These are phyloP conservation scores for Aspergillus texensis DNA, from an alignment of 2,329 filamentous ascomycete genomes.

Conservation along the genomic window DNA sequence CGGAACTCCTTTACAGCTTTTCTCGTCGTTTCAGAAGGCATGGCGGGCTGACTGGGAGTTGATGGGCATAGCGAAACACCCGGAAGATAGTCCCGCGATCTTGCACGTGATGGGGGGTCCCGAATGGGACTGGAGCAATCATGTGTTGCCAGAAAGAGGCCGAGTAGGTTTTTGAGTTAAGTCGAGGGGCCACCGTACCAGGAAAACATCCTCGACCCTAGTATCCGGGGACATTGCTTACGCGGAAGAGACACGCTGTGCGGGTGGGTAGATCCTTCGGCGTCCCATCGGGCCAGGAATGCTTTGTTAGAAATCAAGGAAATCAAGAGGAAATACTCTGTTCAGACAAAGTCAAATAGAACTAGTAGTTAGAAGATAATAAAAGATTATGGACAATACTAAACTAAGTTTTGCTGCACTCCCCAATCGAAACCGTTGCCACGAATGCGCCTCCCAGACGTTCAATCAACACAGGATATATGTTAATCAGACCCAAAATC, in stretches of 20 bases:
- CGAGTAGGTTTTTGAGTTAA: background rate
- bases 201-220: background rate
- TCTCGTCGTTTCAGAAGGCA: background rate
- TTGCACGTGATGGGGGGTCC: background rate
- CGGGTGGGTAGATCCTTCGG: background rate
- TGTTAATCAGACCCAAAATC: slow-evolving; percentile 13
- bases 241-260: background rate
- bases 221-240: background rate
- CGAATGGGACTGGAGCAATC: background rate
- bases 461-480: slow-evolving; percentile 12
- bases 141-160: background rate
- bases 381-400: slow-evolving; percentile 2
- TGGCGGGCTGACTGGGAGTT: background rate
- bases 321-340: background rate
- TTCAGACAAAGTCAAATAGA: background rate
- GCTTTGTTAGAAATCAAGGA: background rate
- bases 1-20: background rate
- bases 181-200: background rate
- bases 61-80: background rate
- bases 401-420: slow-evolving; percentile 12
- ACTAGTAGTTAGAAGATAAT: background rate
- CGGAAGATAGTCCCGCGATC: slow-evolving; percentile 5
- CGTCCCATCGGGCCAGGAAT: background rate
- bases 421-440: slow-evolving; percentile 5
- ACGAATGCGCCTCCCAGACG: slow-evolving; percentile 6